Evolutionary conservation across 2,329 filamentous ascomycete species (phyloP), one percentile per base, ranked within the genome.

Genomic region (Pseudomassariella vexata): DNA sequence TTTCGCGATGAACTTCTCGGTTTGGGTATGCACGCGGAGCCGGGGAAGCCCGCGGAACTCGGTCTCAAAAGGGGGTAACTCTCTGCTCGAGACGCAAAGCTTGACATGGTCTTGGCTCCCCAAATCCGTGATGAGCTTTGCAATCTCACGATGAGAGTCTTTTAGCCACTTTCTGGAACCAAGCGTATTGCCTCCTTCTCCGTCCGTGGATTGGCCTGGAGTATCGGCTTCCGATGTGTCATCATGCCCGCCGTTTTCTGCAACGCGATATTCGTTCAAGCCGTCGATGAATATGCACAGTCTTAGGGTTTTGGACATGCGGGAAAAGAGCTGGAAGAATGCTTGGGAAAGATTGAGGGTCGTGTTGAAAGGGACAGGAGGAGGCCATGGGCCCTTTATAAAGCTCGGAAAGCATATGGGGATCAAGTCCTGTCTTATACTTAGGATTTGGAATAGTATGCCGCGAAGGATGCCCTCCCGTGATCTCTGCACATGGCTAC

Each of bases 401-500:
- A 31, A 31, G 14, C 19, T 22, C 6, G 36, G 36, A 14, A 38
- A 38, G 24, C 30, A 34, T 18, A 34, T 12, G 9, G 25, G 31
- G 9, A 38, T 30, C 12, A 38, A 27, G n/a, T 38, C 36, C 10
- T 21, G 36, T 25, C 36, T 19, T 19, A 28, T 19, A 18, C 21
- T 24, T 5, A 34, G 28, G 14, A 38, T 31, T n/a, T 38, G 36
- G 15, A 30, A 34, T n/a, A 38, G 28, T 5, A 30, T 16, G 16
- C n/a, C n/a, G 9, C 36, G 17, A 21, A 34, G 14, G 14, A 38
- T 24, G 12, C 36, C 36, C 9, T 34, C 30, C 10, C 20, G 23
- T 5, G 36, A 38, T 19, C 32, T 34, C 16, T 38, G 36, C 9
- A 38, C 14, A n/a, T 38, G 36, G 9, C 17, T 28, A 12, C 36